Conservation (phyloP, 73 alveolate species). For the Tetrahymena thermophila region DNA sequence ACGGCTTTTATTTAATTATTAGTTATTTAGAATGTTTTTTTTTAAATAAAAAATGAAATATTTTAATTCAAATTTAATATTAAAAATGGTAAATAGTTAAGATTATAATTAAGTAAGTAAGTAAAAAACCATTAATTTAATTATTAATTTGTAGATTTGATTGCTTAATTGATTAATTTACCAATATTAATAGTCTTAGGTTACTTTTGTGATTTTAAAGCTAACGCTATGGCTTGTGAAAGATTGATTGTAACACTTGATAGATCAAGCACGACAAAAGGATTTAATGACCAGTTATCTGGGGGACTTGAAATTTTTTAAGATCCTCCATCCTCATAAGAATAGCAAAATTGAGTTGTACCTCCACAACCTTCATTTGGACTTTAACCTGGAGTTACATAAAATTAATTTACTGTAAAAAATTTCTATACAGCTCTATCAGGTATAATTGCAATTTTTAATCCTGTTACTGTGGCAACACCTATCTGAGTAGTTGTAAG, state of each 20-base stretch:
- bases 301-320: not conserved
- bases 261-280: not conserved
- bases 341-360: not conserved
- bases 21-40: too few species aligned
- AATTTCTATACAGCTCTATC: not conserved
- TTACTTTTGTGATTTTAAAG: not conserved
- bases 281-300: not conserved
- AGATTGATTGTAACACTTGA: not conserved
- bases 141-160: too few species aligned
- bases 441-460: not conserved
- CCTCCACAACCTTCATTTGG: not conserved
- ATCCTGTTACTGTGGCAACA: not conserved
- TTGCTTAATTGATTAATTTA: not conserved
- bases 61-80: too few species aligned
- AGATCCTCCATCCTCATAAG: not conserved
- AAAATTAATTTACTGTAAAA: not conserved
- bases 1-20: not conserved
- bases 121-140: too few species aligned
- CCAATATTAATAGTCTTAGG: not conserved
- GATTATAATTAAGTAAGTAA: too few species aligned
- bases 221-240: not conserved
- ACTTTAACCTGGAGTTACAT: not conserved
- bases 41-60: too few species aligned
- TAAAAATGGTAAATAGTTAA: too few species aligned
- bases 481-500: not conserved